phyloP scores from a whole-genome alignment of 176 grass and related monocot genomes.

The Eremochloa ophiuroides region DNA sequence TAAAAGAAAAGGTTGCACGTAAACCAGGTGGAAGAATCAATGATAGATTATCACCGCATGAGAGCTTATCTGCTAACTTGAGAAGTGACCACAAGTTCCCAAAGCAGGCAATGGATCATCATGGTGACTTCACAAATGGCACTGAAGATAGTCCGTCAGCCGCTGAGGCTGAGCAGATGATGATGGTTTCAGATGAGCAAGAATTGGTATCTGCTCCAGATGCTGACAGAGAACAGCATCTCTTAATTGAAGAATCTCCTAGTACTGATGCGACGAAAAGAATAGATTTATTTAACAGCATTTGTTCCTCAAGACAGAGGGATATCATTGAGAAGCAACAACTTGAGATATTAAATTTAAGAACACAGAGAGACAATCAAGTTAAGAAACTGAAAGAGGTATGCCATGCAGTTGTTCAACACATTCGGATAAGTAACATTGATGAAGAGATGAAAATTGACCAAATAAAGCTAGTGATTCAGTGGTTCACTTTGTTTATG shows the following conservation, averaged over 20 bases:
- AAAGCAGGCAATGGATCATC: constrained; percentile 22
- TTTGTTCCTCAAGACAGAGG: constrained; percentile 45
- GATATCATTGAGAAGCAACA: constrained; percentile 52
- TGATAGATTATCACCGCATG: neutral
- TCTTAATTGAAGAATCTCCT: constrained; percentile 14
- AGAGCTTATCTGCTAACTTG: constrained; percentile 23
- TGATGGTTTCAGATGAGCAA: constrained; percentile 28
- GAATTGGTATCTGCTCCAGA: constrained; percentile 29
- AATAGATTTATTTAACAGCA: constrained; percentile 44
- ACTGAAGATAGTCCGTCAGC: constrained; percentile 25
- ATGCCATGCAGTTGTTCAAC: constrained; percentile 39
- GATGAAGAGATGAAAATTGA: constrained; percentile 27
- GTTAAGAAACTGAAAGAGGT: constrained; percentile 33
- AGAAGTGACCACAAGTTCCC: neutral
- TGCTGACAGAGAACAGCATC: constrained; percentile 3
- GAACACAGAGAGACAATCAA: constrained; percentile 39
- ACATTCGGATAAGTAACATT: constrained; percentile 25
- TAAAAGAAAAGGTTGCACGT: constrained; percentile 36
- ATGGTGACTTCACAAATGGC: constrained; percentile 27
- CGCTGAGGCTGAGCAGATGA: constrained; percentile 21
- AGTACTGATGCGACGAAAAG: neutral
- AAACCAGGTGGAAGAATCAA: constrained; percentile 24
- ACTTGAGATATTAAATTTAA: constrained; percentile 42
- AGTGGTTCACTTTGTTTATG: constrained; percentile 46
- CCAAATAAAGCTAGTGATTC: constrained; percentile 39